Evolutionary conservation across 2,329 filamentous ascomycete species (phyloP).

Genomic region (Fusarium setosum): DNA sequence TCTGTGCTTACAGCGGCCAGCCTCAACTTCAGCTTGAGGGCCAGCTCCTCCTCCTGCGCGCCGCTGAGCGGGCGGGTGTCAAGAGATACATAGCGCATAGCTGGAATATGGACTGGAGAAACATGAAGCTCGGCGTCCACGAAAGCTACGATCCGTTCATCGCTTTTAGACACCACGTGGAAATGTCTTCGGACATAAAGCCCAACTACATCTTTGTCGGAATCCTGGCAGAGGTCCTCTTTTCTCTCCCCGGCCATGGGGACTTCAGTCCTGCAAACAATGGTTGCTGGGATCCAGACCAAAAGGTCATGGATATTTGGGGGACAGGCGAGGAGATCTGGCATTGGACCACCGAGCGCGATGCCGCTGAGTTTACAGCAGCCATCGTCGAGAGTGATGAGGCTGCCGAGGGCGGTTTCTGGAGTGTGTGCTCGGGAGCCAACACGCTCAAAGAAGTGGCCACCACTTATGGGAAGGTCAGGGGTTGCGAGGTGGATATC

Average conservation of each 20-base stretch:
- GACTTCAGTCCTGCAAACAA: not conserved
- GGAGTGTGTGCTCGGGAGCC: not conserved
- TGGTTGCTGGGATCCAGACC: not conserved
- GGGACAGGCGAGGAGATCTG: not conserved
- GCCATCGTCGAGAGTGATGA: not conserved
- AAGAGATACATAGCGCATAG: slow-evolving; percentile 43
- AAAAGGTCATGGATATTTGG: not conserved
- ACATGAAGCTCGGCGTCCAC: slow-evolving; percentile 41
- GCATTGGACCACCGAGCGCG: not conserved
- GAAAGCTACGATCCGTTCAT: slow-evolving; percentile 50
- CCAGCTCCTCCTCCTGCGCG: slow-evolving; percentile 49
- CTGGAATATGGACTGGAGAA: slow-evolving; percentile 50
- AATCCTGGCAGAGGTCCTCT: not conserved
- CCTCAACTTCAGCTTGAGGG: slow-evolving; percentile 45
- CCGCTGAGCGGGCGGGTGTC: slow-evolving; percentile 49
- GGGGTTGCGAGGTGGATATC: not conserved
- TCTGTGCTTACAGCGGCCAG: slow-evolving; percentile 42
- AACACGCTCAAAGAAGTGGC: not conserved
- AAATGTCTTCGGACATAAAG: slow-evolving; percentile 41
- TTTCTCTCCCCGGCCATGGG: not conserved
- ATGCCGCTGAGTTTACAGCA: not conserved
- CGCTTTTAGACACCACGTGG: slow-evolving; percentile 46
- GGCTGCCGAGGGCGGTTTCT: not conserved
- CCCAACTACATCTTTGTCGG: slow-evolving; percentile 48
- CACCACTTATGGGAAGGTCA: not conserved